Evolutionary conservation across 2,329 filamentous ascomycete genomes (phyloP).

Genomic region (Sporothrix globosa): DNA sequence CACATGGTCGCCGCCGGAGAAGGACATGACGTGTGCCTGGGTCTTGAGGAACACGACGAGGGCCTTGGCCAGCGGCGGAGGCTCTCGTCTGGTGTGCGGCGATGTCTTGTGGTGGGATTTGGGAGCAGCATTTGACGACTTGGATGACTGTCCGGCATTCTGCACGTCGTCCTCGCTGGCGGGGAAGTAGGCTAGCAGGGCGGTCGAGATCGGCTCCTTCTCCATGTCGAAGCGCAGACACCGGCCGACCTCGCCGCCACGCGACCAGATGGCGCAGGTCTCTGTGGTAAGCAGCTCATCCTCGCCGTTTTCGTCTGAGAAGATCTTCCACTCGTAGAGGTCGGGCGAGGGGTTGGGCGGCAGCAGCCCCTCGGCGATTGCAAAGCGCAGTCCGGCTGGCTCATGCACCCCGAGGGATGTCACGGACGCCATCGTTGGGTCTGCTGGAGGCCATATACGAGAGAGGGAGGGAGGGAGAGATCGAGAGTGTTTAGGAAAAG

Average conservation of each 20-base stretch:
- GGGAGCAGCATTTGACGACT: neutral
- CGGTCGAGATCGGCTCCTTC: constrained; percentile 83
- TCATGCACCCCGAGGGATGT: constrained; percentile 89
- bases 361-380: constrained; percentile 78
- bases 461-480: neutral
- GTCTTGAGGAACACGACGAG: constrained; percentile 90
- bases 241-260: constrained; percentile 81
- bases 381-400: constrained; percentile 79
- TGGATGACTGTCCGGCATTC: neutral
- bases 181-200: constrained; percentile 81
- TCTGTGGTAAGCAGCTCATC: constrained; percentile 81
- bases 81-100: neutral
- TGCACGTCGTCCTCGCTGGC: constrained; percentile 37
- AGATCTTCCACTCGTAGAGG: constrained; percentile 76
- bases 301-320: constrained; percentile 55
- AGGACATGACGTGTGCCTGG: constrained; percentile 90
- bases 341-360: constrained; percentile 65
- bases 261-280: constrained; percentile 83
- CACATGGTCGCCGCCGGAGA: constrained; percentile 84
- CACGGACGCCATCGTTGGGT: constrained; percentile 75
- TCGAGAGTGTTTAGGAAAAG: neutral
- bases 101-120: constrained; percentile 24
- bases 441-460: constrained; percentile 3
- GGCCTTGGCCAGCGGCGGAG: constrained; percentile 59
- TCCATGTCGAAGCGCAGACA: constrained; percentile 85